These are phyloP conservation scores for Euphorbia tirucalli DNA, from an alignment of 345 rosid genomes.

Conservation along the genomic window DNA sequence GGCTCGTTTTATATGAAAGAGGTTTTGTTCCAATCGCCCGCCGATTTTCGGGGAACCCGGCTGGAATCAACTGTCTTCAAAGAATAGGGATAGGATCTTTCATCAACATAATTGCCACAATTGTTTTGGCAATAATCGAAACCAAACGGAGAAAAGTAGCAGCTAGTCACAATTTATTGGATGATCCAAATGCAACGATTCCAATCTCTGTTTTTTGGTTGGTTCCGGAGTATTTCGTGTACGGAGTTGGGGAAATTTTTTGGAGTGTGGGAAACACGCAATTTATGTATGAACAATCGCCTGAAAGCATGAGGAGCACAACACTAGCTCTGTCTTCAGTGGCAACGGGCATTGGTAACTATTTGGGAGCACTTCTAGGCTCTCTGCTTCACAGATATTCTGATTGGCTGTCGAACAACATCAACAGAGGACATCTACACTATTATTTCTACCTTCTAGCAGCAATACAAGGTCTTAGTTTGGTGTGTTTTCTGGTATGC, in stretches of 20 bases:
- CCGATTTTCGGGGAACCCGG: conserved; percentile 44
- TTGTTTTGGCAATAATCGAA: conserved; percentile 45
- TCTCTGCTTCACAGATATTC: no score
- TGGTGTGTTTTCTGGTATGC: no score
- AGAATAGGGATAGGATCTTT: conserved; percentile 54
- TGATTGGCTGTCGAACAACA: no score
- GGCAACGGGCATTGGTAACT: no score
- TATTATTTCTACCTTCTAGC: no score
- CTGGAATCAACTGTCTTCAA: conserved; percentile 54
- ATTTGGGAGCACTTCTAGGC: no score
- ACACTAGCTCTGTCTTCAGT: no score
- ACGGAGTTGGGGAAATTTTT: conserved; percentile 55
- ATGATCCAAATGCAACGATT: conserved; percentile 40
- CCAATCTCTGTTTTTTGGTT: conserved; percentile 63
- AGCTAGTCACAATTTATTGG: conserved; percentile 29
- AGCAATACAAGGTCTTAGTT: no score
- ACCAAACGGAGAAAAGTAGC: conserved; percentile 46
- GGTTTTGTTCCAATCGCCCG: conserved; percentile 39
- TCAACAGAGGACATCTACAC: no score
- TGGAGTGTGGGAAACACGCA: conserved; percentile 55
- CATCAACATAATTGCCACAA: conserved; percentile 38
- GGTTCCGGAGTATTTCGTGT: conserved; percentile 54
- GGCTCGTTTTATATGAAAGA: no score
- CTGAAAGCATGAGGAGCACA: no score
- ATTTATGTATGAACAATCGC: no score